phyloP scores from a whole-genome alignment of 2,329 filamentous ascomycete species.

The Stagonosporopsis chrysanthemi region DNA sequence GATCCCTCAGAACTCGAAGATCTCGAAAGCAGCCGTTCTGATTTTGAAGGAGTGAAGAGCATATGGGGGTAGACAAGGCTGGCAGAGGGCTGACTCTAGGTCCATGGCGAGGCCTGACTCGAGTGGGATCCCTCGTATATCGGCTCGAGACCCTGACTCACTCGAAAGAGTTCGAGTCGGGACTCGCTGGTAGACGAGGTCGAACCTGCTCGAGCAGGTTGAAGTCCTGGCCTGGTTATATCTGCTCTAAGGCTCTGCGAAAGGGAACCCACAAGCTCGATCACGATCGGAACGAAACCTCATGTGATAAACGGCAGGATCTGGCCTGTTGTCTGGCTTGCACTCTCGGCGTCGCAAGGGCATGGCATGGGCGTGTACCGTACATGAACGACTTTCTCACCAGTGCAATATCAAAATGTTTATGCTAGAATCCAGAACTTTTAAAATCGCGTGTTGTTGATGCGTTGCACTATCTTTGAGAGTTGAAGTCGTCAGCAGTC shows the following conservation, averaged over 20 bases:
- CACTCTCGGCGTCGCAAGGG: background rate
- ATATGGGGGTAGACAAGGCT: background rate
- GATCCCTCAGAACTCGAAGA: background rate
- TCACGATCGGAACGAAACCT: too few species aligned
- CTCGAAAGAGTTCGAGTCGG: background rate
- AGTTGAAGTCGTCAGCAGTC: background rate
- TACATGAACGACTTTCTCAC: background rate
- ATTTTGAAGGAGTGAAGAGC: background rate
- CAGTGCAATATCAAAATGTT: background rate
- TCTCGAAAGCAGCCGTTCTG: conserved; percentile 18
- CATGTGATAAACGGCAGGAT: background rate
- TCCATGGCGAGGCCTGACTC: background rate
- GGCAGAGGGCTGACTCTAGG: background rate
- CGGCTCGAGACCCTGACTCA: background rate
- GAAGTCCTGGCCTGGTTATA: background rate
- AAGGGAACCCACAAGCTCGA: too few species aligned
- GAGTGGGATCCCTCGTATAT: background rate
- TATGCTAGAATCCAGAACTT: background rate
- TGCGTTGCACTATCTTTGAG: background rate
- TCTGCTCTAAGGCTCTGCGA: background rate
- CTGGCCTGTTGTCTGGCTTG: background rate
- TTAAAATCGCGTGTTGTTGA: background rate
- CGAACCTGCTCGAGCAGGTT: background rate
- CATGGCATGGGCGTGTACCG: background rate
- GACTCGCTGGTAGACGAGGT: background rate